These are phyloP conservation scores for Yueomyces sinensis DNA, from an alignment of 805 yeast genomes.

Conservation along the genomic window DNA sequence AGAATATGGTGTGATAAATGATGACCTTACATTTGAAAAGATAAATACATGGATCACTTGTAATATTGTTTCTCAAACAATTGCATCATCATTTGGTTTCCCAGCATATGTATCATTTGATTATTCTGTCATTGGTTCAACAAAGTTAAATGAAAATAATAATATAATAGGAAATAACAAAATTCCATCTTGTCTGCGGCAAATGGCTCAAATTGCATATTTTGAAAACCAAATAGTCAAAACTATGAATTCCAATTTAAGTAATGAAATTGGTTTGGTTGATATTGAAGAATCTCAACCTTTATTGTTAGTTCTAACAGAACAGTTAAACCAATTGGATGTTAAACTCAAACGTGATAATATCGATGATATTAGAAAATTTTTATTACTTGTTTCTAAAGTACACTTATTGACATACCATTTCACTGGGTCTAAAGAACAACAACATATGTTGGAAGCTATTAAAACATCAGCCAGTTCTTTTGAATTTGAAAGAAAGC, in stretches of 20 bases:
- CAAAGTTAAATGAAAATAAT: not conserved
- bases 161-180: not conserved
- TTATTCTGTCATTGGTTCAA: conserved; percentile 38
- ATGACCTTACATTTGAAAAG: conserved; percentile 53
- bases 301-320: conserved; percentile 51
- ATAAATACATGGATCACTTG: conserved; percentile 88
- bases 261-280: conserved; percentile 52
- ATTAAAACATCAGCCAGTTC: not conserved
- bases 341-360: conserved; percentile 29
- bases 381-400: conserved; percentile 58
- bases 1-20: conserved; percentile 35
- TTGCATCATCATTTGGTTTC: conserved; percentile 87
- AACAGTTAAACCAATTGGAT: conserved; percentile 69
- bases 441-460: not conserved
- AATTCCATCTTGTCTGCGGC: conserved; percentile 13
- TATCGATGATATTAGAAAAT: conserved; percentile 55
- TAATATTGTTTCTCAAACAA: conserved; percentile 76
- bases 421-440: conserved; percentile 40
- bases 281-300: conserved; percentile 65
- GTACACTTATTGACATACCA: conserved; percentile 76
- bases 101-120: conserved; percentile 88
- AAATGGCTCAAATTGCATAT: conserved; percentile 71
- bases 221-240: conserved; percentile 78
- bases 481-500: conserved; percentile 41
- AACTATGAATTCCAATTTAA: conserved; percentile 57